phyloP scores from a whole-genome alignment of 148 eudicot genomes.

The Heliamphora exappendiculata region DNA sequence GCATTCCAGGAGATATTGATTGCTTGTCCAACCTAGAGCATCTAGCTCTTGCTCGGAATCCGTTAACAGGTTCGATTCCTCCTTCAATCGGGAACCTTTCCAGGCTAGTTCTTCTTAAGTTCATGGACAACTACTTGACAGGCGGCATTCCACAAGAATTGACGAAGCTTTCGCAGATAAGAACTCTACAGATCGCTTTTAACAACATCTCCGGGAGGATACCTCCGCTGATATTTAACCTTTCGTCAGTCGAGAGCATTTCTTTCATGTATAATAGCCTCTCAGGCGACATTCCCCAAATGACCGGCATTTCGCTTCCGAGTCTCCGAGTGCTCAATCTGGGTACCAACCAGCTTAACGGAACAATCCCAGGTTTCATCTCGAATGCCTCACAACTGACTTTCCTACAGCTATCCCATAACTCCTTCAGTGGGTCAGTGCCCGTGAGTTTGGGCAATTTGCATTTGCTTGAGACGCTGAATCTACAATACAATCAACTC shows the following conservation, averaged over 20 bases:
- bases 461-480: not conserved
- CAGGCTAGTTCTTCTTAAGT: not conserved
- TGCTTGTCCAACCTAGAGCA: not conserved
- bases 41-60: not conserved
- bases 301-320: not conserved
- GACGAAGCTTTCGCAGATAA: not conserved
- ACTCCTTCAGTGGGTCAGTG: not conserved
- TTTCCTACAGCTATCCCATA: not conserved
- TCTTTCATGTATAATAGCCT: not conserved
- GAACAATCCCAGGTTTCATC: not conserved
- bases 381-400: not conserved
- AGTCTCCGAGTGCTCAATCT: not conserved
- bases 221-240: not conserved
- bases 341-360: not conserved
- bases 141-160: not conserved
- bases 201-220: not conserved
- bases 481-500: not conserved
- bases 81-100: constrained; percentile 16
- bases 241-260: not conserved
- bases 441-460: not conserved
- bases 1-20: not conserved
- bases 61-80: constrained; percentile 14
- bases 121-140: not conserved
- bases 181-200: not conserved
- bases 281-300: not conserved